Evolutionary conservation across 2,329 filamentous ascomycete genomes (phyloP).

Genomic region (Pyrenophora teres): DNA sequence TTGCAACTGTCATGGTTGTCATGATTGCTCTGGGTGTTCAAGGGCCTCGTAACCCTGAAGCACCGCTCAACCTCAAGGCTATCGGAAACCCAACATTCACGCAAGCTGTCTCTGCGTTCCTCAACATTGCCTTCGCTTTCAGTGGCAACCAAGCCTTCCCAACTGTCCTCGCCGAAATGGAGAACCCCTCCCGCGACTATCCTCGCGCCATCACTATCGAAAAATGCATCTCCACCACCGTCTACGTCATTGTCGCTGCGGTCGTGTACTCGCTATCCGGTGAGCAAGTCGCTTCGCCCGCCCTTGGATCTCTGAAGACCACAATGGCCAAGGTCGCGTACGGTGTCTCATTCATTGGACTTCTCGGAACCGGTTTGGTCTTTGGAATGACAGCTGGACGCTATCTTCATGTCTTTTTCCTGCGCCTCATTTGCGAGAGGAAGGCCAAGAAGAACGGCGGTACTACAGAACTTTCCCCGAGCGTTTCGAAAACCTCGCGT

Average conservation of each 20-base stretch:
- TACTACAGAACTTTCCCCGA: slow-evolving; percentile 5
- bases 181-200: slow-evolving; percentile 33
- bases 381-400: slow-evolving; percentile 32
- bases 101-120: slow-evolving; percentile 29
- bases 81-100: slow-evolving; percentile 30
- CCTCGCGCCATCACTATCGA: slow-evolving; percentile 34
- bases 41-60: slow-evolving; percentile 24
- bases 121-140: slow-evolving; percentile 37
- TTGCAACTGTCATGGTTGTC: slow-evolving; percentile 30
- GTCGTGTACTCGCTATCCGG: slow-evolving; percentile 33
- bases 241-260: slow-evolving; percentile 29
- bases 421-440: slow-evolving; percentile 23
- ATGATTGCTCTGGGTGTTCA: slow-evolving; percentile 35
- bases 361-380: slow-evolving; percentile 32
- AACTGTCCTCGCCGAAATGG: slow-evolving; percentile 35
- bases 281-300: slow-evolving; percentile 32
- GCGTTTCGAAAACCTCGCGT: slow-evolving; percentile 14
- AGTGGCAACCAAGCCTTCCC: slow-evolving; percentile 37
- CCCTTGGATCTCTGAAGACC: slow-evolving; percentile 26
- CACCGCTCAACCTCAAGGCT: slow-evolving; percentile 30
- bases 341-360: slow-evolving; percentile 26
- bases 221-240: slow-evolving; percentile 27
- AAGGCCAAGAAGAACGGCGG: slow-evolving; percentile 17
- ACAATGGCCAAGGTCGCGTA: slow-evolving; percentile 33
- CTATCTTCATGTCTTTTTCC: slow-evolving; percentile 31